Base-by-base conservation (phyloP, 495 filamentous ascomycete genomes). In the Hypoxylon rickii region DNA sequence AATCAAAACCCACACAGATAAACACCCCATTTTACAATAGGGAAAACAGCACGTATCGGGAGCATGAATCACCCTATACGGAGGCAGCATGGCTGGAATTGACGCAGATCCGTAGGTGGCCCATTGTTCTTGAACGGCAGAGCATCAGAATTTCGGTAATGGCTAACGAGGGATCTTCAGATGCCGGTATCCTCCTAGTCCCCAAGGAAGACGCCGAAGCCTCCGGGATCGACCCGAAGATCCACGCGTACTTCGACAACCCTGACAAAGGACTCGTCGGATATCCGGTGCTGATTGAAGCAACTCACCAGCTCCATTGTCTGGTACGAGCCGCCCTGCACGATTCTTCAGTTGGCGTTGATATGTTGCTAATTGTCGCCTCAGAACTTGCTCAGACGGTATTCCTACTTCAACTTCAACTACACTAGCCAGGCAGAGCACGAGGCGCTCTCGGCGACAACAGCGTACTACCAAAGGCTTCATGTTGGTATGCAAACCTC, bases 331-430 rank as follows among this genome's bases (percentile, higher is more conserved):
- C 13, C 17, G 8, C 19, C 32, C 5, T 7, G 29, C 3, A 10
- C 7, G 38, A 12, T 17, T 17, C 32, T 34, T 7, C 6, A 33
- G 1, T 20, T 18, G 10, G 19, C 1, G 2, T 19, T 24, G 4
- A 42, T 1, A 41, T 19, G 19, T 16, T 17, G 37, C 33, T 45
- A 16, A 54, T 21, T 15, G 3, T 19, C 11, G 5, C 16, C 29
- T 10, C 7, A 52, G 55, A 58, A 58, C n/a, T 15, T 58, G 16
- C 55, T 58, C 1, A 44, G 55, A 21, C 39, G 48, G 13, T 51
- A 58, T 24, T 51, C 43, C 15, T 41, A 58, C 22, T 58, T 51
- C 24, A 58, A 58, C 32, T 50, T 58, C 39, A 58, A 58, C 40
- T 58, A 51, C 41, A 58, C 55, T 3, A 44, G 55, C 29, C 32